Base-by-base conservation (phyloP, 306 rosid species). In the Amphicarpaea edgeworthii region DNA sequence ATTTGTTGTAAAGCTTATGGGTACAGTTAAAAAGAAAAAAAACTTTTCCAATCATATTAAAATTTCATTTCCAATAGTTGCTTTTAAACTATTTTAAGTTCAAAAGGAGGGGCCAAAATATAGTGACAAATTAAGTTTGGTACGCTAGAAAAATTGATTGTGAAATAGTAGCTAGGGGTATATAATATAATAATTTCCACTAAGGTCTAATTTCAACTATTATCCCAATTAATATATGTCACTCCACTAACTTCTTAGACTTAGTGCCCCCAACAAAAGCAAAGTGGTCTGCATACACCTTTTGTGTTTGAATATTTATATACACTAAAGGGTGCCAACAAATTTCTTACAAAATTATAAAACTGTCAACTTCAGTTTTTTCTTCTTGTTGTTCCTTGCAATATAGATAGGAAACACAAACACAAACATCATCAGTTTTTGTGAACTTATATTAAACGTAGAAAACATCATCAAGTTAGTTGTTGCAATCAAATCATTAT, bases 211-310 rank as follows among this genome's bases (percentile, higher is more conserved):
- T 76, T 53, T 73, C 68, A 73, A 30, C 65, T 67, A 82, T 77
- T 76, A 80, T 77, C 80, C 67, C 77, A 43, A 81, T 72, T 83
- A 75, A 47, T 66, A 43, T 64, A 73, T 46, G 78, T 37, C 46
- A 74, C 62, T 75, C 92, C 93, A 89, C 95, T 87, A 76, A 83
- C 85, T 81, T 72, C 16, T 46, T 71, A 81, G 86, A 86, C 86
- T 81, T 88, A 76, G 91, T 87, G 97, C 88, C 83, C 83, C 88
- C 97, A 86, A 89, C 97, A 86, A 86, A 73, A 78, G 86, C 85
- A 88, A 89, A 88, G 95, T 78, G 93, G 92, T 75, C 82, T 83
- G 58, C 74, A 58, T 86, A 8, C 73, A 77, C 77, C 89, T 87
- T 90, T 88, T 73, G 40, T 37, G 50, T 76, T 82, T 80, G 69